Evolutionary conservation across 164 flowering plant genomes (phyloP), one percentile per base, ranked within the genome.

Genomic region (Hamamelis virginiana): DNA sequence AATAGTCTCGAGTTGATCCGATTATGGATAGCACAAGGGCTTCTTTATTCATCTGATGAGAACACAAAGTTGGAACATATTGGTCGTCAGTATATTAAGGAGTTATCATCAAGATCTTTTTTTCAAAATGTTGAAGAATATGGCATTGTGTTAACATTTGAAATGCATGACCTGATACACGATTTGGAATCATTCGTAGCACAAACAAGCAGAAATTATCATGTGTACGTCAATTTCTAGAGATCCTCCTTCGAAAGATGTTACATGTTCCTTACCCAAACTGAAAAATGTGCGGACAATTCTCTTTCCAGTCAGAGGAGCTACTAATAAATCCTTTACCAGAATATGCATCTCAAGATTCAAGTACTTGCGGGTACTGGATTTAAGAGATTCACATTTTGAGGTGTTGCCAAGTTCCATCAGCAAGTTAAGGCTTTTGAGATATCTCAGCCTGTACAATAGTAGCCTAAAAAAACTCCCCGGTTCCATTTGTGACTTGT

Each of bases 81-180:
- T 18, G 60, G 57, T 8, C 15, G 18, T 16, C 12, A 22, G 27
- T 66, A 52, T 51, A 16, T 66, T 38, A 52, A 65, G 13, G 56
- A 46, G 46, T 53, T 66, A 52, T 41, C 5, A 3, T 66, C 58
- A 1, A 50, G 59, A n/a, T 66, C 59, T 13, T 66, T 66, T 44
- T 51, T 66, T 50, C 59, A 66, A 47, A 50, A 64, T 27, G 27
- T 47, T 45, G 67, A 64, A 26, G 58, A 53, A 5, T 21, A 19
- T 38, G 44, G 26, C 28, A 16, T 51, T 18, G 4, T 0, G 1
- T 38, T 3, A 66, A 12, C 19, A 21, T 23, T 10, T 28, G 26
- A n/a, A 56, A 66, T 66, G 69, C 69, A 52, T 51, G 59, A 50
- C 18, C 59, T 65, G 15, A 21, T 51, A n/a, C 68, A 65, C 52